Evolutionary conservation across 768 basidiomycete species (phyloP).

Genomic region (Termitomyces sp.): DNA sequence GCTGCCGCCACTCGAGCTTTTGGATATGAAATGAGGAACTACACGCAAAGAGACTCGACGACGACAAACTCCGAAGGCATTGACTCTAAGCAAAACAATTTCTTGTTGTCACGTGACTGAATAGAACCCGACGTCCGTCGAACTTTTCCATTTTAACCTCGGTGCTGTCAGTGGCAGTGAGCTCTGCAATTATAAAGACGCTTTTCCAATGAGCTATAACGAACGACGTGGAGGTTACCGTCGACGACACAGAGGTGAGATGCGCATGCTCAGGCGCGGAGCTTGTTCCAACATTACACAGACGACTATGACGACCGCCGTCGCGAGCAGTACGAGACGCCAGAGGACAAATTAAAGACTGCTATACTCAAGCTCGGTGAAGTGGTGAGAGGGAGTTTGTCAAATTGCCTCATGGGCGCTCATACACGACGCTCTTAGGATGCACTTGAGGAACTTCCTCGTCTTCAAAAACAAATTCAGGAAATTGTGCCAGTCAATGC

Average conservation of each 20-base stretch:
- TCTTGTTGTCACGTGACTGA: not conserved
- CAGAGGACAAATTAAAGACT: constrained; percentile 67
- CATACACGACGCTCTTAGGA: constrained; percentile 42
- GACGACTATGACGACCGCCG: constrained; percentile 72
- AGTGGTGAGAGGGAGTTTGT: constrained; percentile 53
- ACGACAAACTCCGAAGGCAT: no score
- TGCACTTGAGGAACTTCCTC: constrained; percentile 62
- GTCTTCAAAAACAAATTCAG: constrained; percentile 61
- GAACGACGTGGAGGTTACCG: constrained; percentile 51
- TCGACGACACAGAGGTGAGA: constrained; percentile 54
- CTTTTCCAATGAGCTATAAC: constrained; percentile 48
- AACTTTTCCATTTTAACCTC: not conserved
- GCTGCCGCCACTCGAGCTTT: not conserved
- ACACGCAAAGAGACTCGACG: not conserved
- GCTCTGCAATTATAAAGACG: constrained; percentile 14
- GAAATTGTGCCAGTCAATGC: constrained; percentile 57
- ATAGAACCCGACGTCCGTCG: not conserved
- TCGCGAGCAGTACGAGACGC: constrained; percentile 61
- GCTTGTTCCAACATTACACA: constrained; percentile 25
- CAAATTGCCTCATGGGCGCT: not conserved
- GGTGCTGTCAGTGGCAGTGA: not conserved
- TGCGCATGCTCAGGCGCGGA: constrained; percentile 15
- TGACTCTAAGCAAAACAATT: no score
- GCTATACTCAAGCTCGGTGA: constrained; percentile 75
- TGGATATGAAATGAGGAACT: not conserved